Percentiles rank a stretch among this genome's conserved stretches.
These are phyloP conservation scores for Microsporum ferrugineum DNA, from an alignment of 2,329 filamentous ascomycete species.

Conservation along the genomic window DNA sequence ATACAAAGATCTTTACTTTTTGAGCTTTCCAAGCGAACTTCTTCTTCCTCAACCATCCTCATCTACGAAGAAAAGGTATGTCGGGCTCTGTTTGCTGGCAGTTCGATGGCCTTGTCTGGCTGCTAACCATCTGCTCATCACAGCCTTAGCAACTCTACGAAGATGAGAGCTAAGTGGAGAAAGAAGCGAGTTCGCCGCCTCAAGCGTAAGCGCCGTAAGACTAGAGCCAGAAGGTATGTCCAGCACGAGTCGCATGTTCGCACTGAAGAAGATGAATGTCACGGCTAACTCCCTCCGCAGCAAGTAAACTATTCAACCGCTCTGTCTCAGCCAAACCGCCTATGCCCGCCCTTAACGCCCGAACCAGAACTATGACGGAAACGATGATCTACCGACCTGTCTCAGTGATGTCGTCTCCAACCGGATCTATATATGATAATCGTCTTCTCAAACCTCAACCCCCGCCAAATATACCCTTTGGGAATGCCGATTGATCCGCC, in stretches of 20 bases:
- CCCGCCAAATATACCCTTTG: not conserved
- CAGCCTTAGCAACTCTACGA: conserved; percentile 31
- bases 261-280: not conserved
- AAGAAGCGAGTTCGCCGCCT: conserved; percentile 99
- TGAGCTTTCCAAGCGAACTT: conserved; percentile 18
- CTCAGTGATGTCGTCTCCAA: not conserved
- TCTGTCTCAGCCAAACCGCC: conserved; percentile 39
- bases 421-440: not conserved
- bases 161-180: conserved; percentile 97
- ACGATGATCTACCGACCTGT: not conserved
- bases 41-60: conserved; percentile 33
- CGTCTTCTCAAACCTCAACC: not conserved
- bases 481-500: not conserved
- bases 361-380: not conserved
- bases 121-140: conserved; percentile 10
- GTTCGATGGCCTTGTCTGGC: not conserved
- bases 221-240: conserved; percentile 75
- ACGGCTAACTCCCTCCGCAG: conserved; percentile 35
- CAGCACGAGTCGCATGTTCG: not conserved
- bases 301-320: conserved; percentile 54
- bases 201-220: conserved; percentile 99
- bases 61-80: conserved; percentile 36
- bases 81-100: not conserved
- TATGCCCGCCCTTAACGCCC: not conserved
- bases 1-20: conserved; percentile 22